Conservation (phyloP, 1,139 yeast species). For the Lodderomyces metapsilosis region DNA sequence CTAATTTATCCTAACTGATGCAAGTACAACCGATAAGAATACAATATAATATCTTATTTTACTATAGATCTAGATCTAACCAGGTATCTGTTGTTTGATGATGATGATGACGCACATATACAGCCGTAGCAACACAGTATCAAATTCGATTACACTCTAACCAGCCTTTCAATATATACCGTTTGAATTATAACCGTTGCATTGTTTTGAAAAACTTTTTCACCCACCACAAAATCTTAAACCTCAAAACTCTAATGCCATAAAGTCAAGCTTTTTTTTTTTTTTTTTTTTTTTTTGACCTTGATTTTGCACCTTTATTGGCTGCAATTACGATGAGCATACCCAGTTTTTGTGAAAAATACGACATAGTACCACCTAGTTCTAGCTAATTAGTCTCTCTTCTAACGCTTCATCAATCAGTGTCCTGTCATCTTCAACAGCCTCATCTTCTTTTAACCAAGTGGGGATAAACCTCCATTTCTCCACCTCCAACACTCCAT, state of each 20-base stretch:
- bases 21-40: too few relatives aligned
- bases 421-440: constrained; percentile 20
- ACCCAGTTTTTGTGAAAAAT: too few relatives aligned
- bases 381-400: constrained; percentile 4
- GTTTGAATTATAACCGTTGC: neutral
- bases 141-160: too few relatives aligned
- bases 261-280: too few relatives aligned
- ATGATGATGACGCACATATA: too few relatives aligned
- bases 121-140: too few relatives aligned
- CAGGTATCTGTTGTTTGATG: too few relatives aligned
- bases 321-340: neutral
- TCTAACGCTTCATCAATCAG: constrained; percentile 18
- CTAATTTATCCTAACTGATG: neutral
- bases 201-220: neutral
- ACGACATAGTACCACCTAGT: too few relatives aligned
- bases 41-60: too few relatives aligned
- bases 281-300: neutral
- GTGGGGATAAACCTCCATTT: constrained; percentile 46
- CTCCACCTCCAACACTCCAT: constrained; percentile 60
- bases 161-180: neutral
- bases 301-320: neutral
- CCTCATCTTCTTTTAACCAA: constrained; percentile 29
- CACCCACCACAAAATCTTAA: neutral
- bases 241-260: too few relatives aligned
- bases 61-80: too few relatives aligned